Evolutionary conservation across 352 stramenopile genomes (phyloP).

Genomic region (Pythium insidiosum): DNA sequence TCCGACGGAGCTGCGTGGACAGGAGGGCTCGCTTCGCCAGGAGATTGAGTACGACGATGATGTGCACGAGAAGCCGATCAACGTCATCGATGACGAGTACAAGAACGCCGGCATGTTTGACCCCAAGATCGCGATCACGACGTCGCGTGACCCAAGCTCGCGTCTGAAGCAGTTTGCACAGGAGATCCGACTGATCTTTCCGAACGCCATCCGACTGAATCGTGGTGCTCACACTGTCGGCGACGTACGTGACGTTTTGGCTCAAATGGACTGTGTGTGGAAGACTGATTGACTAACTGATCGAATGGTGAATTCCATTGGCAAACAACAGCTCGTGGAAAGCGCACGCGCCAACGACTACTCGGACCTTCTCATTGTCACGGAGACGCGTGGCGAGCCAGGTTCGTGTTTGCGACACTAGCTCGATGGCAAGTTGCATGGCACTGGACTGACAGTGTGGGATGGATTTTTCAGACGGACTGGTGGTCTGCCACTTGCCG

Average conservation of each 20-base stretch:
- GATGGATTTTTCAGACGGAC: too few species aligned
- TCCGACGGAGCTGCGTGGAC: constrained; percentile 94
- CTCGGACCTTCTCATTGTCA: constrained; percentile 97
- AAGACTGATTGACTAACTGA: too few species aligned
- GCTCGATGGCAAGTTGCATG: too few species aligned
- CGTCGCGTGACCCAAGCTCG: constrained; percentile 93
- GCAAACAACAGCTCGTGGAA: constrained; percentile 90
- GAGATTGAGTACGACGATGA: constrained; percentile 92
- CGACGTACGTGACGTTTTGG: constrained; percentile 65
- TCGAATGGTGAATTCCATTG: too few species aligned
- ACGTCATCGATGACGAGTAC: constrained; percentile 99
- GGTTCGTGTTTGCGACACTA: constrained; percentile 31
- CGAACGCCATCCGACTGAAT: constrained; percentile 98
- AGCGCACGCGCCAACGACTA: constrained; percentile 95
- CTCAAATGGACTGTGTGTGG: too few species aligned
- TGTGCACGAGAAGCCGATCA: constrained; percentile 79
- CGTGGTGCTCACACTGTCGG: constrained; percentile 92
- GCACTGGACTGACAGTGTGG: too few species aligned
- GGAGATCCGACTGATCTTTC: constrained; percentile 98
- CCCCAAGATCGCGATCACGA: constrained; percentile 98
- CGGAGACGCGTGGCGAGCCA: constrained; percentile 98
- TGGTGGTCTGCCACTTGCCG: constrained; percentile 98
- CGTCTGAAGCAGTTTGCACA: constrained; percentile 99
- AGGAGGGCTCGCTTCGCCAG: constrained; percentile 89
- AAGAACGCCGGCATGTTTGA: constrained; percentile 95